A percentile compares a stretch with the other conserved stretches of the same genome.
Conservation (phyloP, 768 basidiomycete species). For the Boletus sp. region DNA sequence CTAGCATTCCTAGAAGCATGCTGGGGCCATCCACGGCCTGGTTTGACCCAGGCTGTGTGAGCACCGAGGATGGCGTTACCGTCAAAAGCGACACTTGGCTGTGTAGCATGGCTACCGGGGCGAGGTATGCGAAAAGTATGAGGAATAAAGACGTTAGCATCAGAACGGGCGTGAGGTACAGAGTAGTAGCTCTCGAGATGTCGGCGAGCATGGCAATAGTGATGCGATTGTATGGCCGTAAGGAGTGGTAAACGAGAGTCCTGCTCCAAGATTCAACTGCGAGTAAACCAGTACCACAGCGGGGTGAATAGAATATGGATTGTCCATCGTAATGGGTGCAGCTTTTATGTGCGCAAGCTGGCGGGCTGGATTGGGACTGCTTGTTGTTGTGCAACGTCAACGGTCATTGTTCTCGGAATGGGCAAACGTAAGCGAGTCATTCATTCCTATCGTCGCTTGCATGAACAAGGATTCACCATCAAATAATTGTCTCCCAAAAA, state of each 20-base stretch:
- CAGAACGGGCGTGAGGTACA: conserved; percentile 66
- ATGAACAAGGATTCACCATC: not conserved
- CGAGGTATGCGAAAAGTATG: conserved; percentile 62
- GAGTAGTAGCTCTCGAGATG: conserved; percentile 62
- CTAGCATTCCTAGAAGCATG: conserved; percentile 62
- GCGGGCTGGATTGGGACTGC: not conserved
- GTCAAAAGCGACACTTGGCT: conserved; percentile 61
- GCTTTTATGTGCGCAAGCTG: conserved; percentile 18
- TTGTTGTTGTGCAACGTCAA: conserved; percentile 12
- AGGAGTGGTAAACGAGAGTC: conserved; percentile 12
- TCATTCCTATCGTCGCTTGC: not conserved
- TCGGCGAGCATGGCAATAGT: conserved; percentile 56
- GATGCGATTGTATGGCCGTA: not conserved
- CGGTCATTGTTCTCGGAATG: conserved; percentile 15
- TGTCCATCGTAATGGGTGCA: not conserved
- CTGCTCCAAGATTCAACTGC: conserved; percentile 20
- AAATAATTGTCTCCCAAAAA: not conserved
- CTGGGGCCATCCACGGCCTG: conserved; percentile 60
- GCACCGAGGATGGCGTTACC: conserved; percentile 52
- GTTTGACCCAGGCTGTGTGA: conserved; percentile 35
- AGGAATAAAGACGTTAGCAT: conserved; percentile 65
- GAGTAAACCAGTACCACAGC: conserved; percentile 23
- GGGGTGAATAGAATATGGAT: not conserved
- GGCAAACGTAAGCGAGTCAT: not conserved
- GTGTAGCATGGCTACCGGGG: conserved; percentile 59